phyloP scores from a whole-genome alignment of 2,329 filamentous ascomycete species.

The Epichloe gansuensis region DNA sequence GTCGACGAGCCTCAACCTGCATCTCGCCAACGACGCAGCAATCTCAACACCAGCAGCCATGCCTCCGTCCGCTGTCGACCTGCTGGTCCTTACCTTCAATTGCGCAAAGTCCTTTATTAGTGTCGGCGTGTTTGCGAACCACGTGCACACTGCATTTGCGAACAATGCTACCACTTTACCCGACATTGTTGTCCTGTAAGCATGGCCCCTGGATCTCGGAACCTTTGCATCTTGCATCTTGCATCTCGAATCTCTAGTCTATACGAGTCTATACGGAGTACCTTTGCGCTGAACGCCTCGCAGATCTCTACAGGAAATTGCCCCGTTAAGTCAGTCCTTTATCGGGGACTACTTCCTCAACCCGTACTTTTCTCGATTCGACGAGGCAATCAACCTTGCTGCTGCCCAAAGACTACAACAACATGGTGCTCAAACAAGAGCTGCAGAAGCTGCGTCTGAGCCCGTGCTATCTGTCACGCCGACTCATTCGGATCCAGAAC shows the following conservation, averaged over 20 bases:
- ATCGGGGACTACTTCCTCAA: slow-evolving; percentile 70
- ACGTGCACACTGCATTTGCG: slow-evolving; percentile 51
- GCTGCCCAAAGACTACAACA: slow-evolving; percentile 39
- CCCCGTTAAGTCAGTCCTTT: slow-evolving; percentile 73
- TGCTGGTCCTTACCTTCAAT: slow-evolving; percentile 83
- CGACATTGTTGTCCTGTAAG: slow-evolving; percentile 45
- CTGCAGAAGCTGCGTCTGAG: not conserved
- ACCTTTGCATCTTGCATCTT: not conserved
- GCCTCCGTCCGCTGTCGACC: slow-evolving; percentile 42
- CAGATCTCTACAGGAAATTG: slow-evolving; percentile 79
- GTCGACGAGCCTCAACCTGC: slow-evolving; percentile 3
- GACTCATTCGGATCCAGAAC: slow-evolving; percentile 2
- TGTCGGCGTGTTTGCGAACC: slow-evolving; percentile 54
- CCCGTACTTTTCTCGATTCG: slow-evolving; percentile 63
- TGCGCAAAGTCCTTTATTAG: slow-evolving; percentile 65
- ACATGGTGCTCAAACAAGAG: slow-evolving; percentile 7
- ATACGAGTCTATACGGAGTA: not conserved
- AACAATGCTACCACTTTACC: slow-evolving; percentile 35
- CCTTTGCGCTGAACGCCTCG: not conserved
- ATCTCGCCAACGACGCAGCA: not conserved
- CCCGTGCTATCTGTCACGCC: slow-evolving; percentile 7
- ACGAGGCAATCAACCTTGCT: slow-evolving; percentile 59
- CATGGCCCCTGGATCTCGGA: not conserved
- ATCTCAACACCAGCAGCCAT: slow-evolving; percentile 9
- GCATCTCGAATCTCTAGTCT: not conserved